These are phyloP conservation scores for Wallacemonas rigidus DNA, from an alignment of 208 protist species.

Conservation along the genomic window DNA sequence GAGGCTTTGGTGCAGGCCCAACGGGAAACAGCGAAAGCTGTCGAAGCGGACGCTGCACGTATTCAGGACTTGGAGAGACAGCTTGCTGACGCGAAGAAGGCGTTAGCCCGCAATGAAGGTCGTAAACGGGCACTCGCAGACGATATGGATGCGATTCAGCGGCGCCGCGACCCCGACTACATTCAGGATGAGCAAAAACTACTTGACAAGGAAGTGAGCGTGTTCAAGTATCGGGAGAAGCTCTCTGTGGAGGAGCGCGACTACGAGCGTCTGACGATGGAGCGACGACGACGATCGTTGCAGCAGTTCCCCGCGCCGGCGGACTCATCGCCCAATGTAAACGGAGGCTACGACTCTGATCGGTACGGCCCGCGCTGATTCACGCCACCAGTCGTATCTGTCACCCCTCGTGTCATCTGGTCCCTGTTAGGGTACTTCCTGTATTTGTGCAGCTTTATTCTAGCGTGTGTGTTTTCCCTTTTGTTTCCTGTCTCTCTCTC, in stretches of 20 bases:
- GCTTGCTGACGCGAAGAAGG: conserved; percentile 39
- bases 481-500: no score
- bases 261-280: conserved; percentile 71
- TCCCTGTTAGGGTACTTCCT: background rate
- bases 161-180: conserved; percentile 45
- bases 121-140: conserved; percentile 43
- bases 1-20: conserved; percentile 52
- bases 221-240: conserved; percentile 73
- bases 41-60: conserved; percentile 21
- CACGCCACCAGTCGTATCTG: background rate
- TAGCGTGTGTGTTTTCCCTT: no score
- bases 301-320: conserved; percentile 22
- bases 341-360: conserved; percentile 10
- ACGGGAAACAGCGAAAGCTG: conserved; percentile 31
- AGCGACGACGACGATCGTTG: conserved; percentile 41
- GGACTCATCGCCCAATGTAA: background rate
- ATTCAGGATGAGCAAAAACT: conserved; percentile 67
- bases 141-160: conserved; percentile 51
- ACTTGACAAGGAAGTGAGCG: conserved; percentile 81
- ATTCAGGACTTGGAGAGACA: conserved; percentile 36
- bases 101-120: conserved; percentile 39
- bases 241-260: conserved; percentile 67
- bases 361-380: conserved; percentile 9
- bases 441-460: conserved; percentile 2
- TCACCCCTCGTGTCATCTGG: background rate